Base-by-base conservation (phyloP, 352 stramenopile genomes). In the Hyaloperonospora arabidopsidis region DNA sequence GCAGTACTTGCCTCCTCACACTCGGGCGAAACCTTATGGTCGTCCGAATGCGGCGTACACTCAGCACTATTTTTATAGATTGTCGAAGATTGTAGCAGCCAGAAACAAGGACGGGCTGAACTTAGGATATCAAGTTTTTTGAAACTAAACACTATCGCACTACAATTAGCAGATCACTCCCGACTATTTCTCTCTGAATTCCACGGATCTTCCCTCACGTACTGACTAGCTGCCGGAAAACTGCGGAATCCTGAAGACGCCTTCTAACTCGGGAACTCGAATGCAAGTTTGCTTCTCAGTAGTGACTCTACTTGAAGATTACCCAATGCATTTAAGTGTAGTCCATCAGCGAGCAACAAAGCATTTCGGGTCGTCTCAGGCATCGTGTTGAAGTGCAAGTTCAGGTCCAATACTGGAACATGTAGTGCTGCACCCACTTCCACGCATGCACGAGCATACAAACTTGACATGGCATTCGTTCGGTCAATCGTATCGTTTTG, bases 311-410 rank as follows among this genome's bases (percentile, higher is more conserved):
- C 53, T 22, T 78, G 21, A 11, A 55, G 43, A 49, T 86, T 80
- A 21, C 74, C 74, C 22, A 62, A 58, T 19, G 47, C n/a, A 28
- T 49, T 78, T 12, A 86, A 74, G 46, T 86, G 74, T 18, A 83
- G 52, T 0, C 72, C 74, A 49, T 84, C 72, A 14, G 47, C 23
- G 32, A 36, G 54, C 45, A 65, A 28, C n/a, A 58, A 57, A 19
- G 52, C 38, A 50, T 65, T 67, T 47, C 72, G 64, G n/a, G 58
- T 48, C n/a, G 52, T 35, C 41, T 59, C 52, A 6, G 61, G 61
- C 56, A 77, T 69, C 13, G 52, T 39, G 38, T 79, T 78, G 48
- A 84, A 84, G 28, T 69, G 56, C 46, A 65, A 59, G 48, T 76
- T 64, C 34, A 84, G 39, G 43, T 84, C 67, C 14, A 84, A 49